Conservation (phyloP, 495 filamentous ascomycete species). For the Usnea hakonensis region DNA sequence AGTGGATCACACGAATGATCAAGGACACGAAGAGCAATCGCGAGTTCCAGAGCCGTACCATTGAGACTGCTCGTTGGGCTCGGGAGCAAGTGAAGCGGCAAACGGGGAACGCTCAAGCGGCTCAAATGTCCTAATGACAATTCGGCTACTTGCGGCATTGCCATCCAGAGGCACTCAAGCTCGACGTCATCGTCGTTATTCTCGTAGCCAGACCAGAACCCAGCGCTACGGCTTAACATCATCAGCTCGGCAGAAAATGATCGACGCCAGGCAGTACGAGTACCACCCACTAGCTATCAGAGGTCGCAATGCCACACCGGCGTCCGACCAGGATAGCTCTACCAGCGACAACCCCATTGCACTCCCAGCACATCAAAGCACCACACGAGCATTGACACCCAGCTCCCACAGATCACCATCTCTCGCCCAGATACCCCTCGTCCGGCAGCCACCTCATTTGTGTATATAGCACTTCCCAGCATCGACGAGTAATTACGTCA, state of each 20-base stretch:
- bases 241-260: not conserved
- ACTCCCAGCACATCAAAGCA: slow-evolving; percentile 18
- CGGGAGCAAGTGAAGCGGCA: slow-evolving; percentile 96
- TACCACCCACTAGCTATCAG: slow-evolving; percentile 10
- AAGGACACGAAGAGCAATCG: slow-evolving; percentile 80
- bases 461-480: slow-evolving; percentile 18
- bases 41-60: slow-evolving; percentile 72
- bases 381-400: slow-evolving; percentile 16
- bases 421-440: slow-evolving; percentile 17
- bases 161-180: not conserved
- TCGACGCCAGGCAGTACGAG: slow-evolving; percentile 7
- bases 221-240: not conserved
- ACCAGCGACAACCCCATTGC: slow-evolving; percentile 10
- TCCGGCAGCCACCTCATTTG: slow-evolving; percentile 15
- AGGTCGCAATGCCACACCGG: slow-evolving; percentile 8
- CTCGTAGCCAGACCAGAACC: not conserved
- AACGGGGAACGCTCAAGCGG: slow-evolving; percentile 36
- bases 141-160: not conserved
- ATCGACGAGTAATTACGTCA: slow-evolving; percentile 15
- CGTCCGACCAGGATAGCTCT: slow-evolving; percentile 22
- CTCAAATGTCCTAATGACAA: slow-evolving; percentile 21
- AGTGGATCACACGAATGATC: slow-evolving; percentile 82
- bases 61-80: slow-evolving; percentile 93
- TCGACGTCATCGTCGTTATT: not conserved
- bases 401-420: slow-evolving; percentile 7